phyloP scores from a whole-genome alignment of 169 alveolate species.

The Plasmodium cynomolgi region DNA sequence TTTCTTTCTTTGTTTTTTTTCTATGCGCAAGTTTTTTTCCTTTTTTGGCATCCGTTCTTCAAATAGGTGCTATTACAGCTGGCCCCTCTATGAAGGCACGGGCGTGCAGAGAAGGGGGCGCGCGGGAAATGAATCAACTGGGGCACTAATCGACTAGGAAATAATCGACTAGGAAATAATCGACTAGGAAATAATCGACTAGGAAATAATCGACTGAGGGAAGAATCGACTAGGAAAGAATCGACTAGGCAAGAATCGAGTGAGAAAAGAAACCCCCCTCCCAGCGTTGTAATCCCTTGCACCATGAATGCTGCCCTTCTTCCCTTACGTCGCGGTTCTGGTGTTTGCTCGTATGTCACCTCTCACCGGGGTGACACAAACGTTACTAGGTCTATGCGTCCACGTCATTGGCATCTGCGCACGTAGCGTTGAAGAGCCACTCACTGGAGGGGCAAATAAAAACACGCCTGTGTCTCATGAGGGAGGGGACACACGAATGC shows the following conservation, averaged over 20 bases:
- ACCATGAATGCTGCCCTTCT: not conserved
- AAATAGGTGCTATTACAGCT: no score
- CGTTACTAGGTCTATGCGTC: not conserved
- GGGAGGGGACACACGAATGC: not conserved
- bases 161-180: no score
- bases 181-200: no score
- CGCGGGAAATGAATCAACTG: not conserved
- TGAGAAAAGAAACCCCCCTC: not conserved
- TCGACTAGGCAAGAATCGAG: no score
- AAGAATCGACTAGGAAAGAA: no score
- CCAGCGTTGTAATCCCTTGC: not conserved
- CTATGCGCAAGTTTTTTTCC: not conserved
- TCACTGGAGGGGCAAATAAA: not conserved
- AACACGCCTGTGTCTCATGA: not conserved
- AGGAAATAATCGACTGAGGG: no score
- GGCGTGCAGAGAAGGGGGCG: not conserved
- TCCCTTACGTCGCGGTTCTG: not conserved
- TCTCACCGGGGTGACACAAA: not conserved
- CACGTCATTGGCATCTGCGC: not conserved
- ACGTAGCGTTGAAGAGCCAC: not conserved
- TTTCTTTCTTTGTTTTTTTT: conserved; percentile 7
- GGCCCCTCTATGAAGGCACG: not conserved
- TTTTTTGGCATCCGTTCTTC: not conserved
- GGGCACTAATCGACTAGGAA: no score
- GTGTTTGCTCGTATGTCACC: not conserved